Evolutionary conservation across 768 basidiomycete genomes (phyloP).

Genomic region (Lactarius deliciosus): DNA sequence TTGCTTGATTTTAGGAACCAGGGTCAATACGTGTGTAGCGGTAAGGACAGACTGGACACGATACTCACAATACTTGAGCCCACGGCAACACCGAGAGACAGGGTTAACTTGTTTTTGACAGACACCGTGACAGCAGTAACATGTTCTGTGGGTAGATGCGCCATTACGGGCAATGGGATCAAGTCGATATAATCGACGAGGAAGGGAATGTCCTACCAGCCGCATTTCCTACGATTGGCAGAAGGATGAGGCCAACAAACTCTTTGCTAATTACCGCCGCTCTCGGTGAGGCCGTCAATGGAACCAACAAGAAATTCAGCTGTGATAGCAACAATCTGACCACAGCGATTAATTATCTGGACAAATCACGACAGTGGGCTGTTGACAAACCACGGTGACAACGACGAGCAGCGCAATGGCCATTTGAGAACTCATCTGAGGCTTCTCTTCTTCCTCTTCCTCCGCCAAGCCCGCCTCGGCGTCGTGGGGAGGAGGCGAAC

Average conservation of each 20-base stretch:
- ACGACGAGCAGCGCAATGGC: conserved; percentile 38
- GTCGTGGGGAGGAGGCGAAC: conserved; percentile 8
- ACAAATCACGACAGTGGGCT: not conserved
- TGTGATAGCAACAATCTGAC: conserved; percentile 50
- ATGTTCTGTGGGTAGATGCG: conserved; percentile 53
- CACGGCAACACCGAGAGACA: conserved; percentile 88
- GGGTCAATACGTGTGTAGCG: not conserved
- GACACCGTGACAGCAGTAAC: conserved; percentile 90
- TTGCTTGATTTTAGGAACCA: conserved; percentile 50
- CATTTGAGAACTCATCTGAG: conserved; percentile 38
- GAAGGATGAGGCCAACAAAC: conserved; percentile 83
- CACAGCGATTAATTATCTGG: not conserved
- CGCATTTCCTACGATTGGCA: conserved; percentile 91
- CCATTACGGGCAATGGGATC: conserved; percentile 8
- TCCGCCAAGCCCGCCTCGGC: conserved; percentile 24
- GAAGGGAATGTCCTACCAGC: conserved; percentile 48
- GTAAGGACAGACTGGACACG: not conserved
- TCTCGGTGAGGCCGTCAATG: conserved; percentile 67
- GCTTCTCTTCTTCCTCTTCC: conserved; percentile 36
- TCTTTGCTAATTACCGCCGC: conserved; percentile 62
- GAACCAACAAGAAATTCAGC: conserved; percentile 74
- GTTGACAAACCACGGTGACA: conserved; percentile 42
- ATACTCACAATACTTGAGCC: conserved; percentile 73
- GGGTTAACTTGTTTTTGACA: conserved; percentile 83
- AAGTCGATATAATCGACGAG: conserved; percentile 8